A percentile compares a stretch with the other conserved stretches of the same genome.
These are phyloP conservation scores for Cryptococcus sp. DNA, from an alignment of 1,284 basidiomycete species.

Conservation along the genomic window DNA sequence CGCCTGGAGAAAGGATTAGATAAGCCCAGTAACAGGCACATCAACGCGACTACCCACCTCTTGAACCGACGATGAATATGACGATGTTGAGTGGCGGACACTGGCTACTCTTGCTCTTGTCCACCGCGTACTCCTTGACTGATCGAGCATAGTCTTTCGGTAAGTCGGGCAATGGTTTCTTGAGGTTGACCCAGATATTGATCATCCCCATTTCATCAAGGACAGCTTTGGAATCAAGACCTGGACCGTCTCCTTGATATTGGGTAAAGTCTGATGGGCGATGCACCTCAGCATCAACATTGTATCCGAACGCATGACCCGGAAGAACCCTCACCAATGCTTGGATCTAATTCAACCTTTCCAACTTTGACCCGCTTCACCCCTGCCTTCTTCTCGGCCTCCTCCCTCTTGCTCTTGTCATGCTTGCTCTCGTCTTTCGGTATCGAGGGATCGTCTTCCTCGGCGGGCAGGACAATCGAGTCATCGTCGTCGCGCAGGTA, in stretches of 20 bases:
- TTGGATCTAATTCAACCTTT: conserved; percentile 33
- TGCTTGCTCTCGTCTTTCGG: conserved; percentile 20
- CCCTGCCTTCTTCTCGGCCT: conserved; percentile 22
- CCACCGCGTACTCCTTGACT: conserved; percentile 60
- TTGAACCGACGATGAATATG: conserved; percentile 66
- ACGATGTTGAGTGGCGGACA: conserved; percentile 62
- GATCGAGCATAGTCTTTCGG: conserved; percentile 56
- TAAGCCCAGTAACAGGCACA: too few relatives aligned
- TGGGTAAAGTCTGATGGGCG: conserved; percentile 35
- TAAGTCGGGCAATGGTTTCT: conserved; percentile 59
- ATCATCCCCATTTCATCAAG: conserved; percentile 45
- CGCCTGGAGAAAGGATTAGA: conserved; percentile 53
- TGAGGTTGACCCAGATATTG: conserved; percentile 54
- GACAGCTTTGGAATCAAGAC: conserved; percentile 42
- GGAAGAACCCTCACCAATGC: conserved; percentile 25
- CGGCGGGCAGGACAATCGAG: conserved; percentile 18
- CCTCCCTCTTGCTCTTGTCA: conserved; percentile 15
- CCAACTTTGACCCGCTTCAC: conserved; percentile 24
- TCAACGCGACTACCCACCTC: conserved; percentile 54
- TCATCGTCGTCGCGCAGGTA: conserved; percentile 15
- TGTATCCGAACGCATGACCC: not conserved
- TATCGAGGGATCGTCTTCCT: conserved; percentile 21
- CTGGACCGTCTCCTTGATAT: conserved; percentile 40
- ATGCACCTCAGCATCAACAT: conserved; percentile 1
- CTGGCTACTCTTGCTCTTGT: conserved; percentile 43